Percentiles rank a stretch among this genome's conserved stretches.
These are phyloP conservation scores for Trichoderma sp. DNA, from an alignment of 2,329 filamentous ascomycete species.

Conservation along the genomic window DNA sequence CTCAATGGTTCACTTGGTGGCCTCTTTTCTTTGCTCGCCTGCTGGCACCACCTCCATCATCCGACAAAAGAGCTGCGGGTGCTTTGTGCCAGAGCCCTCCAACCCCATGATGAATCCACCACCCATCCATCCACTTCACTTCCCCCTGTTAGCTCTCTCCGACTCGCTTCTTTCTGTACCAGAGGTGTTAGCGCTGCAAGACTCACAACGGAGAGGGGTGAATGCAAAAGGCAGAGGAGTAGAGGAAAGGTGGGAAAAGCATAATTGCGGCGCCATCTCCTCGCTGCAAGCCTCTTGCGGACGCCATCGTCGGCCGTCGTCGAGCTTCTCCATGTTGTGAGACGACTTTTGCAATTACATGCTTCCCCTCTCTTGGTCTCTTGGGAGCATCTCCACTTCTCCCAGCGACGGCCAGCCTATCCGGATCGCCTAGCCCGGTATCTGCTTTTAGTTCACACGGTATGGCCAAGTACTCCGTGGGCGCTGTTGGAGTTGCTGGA, in stretches of 20 bases:
- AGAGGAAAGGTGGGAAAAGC: background rate
- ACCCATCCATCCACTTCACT: background rate
- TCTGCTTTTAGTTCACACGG: constrained; percentile 11
- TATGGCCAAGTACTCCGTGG: constrained; percentile 5
- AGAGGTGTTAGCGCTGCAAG: background rate
- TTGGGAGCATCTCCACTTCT: constrained; percentile 9
- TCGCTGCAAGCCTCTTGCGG: constrained; percentile 12
- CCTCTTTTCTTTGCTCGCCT: background rate
- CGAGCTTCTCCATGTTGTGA: constrained; percentile 10
- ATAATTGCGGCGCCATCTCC: constrained; percentile 15
- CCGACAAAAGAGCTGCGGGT: constrained; percentile 1
- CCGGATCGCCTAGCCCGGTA: constrained; percentile 20
- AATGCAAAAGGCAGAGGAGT: background rate
- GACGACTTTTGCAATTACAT: constrained; percentile 4
- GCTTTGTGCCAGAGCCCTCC: background rate
- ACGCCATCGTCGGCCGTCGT: background rate
- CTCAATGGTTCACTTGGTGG: background rate
- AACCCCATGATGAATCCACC: constrained; percentile 7
- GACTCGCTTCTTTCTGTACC: background rate
- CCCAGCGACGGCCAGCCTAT: constrained; percentile 23
- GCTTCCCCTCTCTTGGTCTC: background rate
- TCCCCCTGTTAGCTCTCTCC: constrained; percentile 9
- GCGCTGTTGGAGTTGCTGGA: background rate
- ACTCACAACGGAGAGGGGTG: background rate
- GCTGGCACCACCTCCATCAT: constrained; percentile 16